These are phyloP conservation scores for Chimonanthus salicifolius DNA, from an alignment of 164 flowering plant species.

Conservation along the genomic window DNA sequence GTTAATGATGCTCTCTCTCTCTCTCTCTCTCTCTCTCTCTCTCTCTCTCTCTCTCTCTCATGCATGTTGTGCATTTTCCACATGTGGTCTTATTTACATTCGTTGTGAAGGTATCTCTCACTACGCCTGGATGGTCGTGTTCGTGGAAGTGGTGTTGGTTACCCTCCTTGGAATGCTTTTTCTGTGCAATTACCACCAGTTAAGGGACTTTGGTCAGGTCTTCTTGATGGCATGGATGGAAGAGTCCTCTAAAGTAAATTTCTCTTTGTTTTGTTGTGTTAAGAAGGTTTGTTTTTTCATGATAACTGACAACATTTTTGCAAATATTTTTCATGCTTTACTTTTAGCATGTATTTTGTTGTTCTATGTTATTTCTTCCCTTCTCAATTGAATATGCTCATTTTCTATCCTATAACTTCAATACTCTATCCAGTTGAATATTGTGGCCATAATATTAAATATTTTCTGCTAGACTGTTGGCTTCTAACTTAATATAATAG, in stretches of 20 bases:
- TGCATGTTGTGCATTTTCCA: background rate
- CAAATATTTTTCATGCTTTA: background rate
- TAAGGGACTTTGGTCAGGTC: constrained; percentile 90
- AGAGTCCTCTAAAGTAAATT: constrained; percentile 42
- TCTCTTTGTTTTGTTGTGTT: background rate
- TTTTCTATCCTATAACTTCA: background rate
- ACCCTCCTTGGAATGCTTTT: constrained; percentile 97
- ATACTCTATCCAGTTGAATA: background rate
- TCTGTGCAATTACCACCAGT: constrained; percentile 89
- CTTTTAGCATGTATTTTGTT: background rate
- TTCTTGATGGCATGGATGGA: constrained; percentile 96
- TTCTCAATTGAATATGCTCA: background rate
- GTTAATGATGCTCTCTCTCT: too few relatives aligned
- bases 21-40: too few relatives aligned
- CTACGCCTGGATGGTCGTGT: constrained; percentile 97
- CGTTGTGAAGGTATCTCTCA: constrained; percentile 64
- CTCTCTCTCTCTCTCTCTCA: too few relatives aligned
- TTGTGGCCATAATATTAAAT: background rate
- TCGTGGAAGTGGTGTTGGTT: constrained; percentile 96
- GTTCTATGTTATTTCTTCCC: background rate
- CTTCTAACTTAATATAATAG: background rate
- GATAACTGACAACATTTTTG: background rate
- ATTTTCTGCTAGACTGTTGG: background rate
- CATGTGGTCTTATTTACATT: background rate
- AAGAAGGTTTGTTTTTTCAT: background rate